Conservation (phyloP, 331 rosid species). For the Spiraea crenata region DNA sequence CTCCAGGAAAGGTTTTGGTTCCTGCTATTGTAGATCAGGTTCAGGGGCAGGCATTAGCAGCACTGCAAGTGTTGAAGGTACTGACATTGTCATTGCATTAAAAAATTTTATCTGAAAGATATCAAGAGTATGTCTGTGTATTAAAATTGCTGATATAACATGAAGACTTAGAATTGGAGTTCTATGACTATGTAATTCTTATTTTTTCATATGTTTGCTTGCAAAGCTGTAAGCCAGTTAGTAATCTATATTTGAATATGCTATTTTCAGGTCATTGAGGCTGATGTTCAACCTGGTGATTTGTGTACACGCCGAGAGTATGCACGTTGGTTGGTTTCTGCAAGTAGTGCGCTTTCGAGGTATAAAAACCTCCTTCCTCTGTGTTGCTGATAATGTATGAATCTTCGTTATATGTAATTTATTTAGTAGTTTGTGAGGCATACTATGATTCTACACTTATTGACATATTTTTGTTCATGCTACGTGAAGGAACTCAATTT, state of each 20-base stretch:
- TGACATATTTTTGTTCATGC: slow-evolving; percentile 21
- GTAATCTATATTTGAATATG: neutral
- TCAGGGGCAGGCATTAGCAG: slow-evolving; percentile 95
- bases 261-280: slow-evolving; percentile 74
- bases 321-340: slow-evolving; percentile 95
- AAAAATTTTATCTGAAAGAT: neutral
- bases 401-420: slow-evolving; percentile 9
- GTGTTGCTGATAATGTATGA: slow-evolving; percentile 17
- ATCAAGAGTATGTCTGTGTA: neutral
- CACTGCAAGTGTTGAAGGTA: slow-evolving; percentile 92
- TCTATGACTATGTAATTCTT: slow-evolving; percentile 3
- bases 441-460: slow-evolving; percentile 16
- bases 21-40: slow-evolving; percentile 94
- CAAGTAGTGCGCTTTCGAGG: slow-evolving; percentile 94
- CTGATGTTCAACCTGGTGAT: slow-evolving; percentile 79
- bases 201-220: slow-evolving; percentile 1
- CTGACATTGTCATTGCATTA: slow-evolving; percentile 13
- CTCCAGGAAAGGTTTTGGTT: slow-evolving; percentile 89
- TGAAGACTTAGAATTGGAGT: slow-evolving; percentile 2
- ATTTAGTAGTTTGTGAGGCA: slow-evolving; percentile 8
- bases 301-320: slow-evolving; percentile 95
- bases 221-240: neutral
- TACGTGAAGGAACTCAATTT: slow-evolving; percentile 59
- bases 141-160: neutral
- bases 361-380: slow-evolving; percentile 30